Evolutionary conservation across 2,329 filamentous ascomycete genomes (phyloP).

Genomic region (Penicillium psychrosexuale): DNA sequence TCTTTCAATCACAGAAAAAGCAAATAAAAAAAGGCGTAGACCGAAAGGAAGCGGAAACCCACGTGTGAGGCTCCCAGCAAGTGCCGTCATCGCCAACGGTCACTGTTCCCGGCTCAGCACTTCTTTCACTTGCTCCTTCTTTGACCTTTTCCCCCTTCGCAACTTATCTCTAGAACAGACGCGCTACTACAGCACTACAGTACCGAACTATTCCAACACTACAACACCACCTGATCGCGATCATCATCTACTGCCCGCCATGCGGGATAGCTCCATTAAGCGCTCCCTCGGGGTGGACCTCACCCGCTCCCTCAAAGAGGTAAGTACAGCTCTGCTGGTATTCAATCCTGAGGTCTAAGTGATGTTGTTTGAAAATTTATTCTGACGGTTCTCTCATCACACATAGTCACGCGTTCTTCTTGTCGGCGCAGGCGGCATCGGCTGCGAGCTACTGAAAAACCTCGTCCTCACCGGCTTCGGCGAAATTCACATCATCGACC

Average conservation of each 20-base stretch:
- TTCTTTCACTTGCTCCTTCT: conserved; percentile 1
- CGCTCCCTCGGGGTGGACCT: conserved; percentile 44
- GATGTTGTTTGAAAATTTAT: not conserved
- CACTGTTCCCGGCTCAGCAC: conserved; percentile 16
- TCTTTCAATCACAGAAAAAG: not conserved
- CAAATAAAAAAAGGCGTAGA: not conserved
- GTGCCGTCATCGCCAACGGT: conserved; percentile 25
- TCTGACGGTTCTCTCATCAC: conserved; percentile 9
- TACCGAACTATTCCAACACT: not conserved
- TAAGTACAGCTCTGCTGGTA: conserved; percentile 19
- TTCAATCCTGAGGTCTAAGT: not conserved
- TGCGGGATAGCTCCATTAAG: conserved; percentile 44
- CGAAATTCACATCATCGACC: conserved; percentile 90
- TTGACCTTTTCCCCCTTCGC: not conserved
- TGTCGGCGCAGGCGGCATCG: conserved; percentile 94
- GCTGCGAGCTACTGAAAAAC: conserved; percentile 96
- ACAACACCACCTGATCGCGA: conserved; percentile 3
- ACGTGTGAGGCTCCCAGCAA: conserved; percentile 13
- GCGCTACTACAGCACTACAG: not conserved
- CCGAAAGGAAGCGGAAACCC: not conserved
- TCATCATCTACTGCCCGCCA: conserved; percentile 19
- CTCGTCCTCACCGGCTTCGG: conserved; percentile 88
- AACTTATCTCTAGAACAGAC: not conserved
- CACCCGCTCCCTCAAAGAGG: conserved; percentile 41
- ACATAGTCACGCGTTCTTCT: conserved; percentile 79